phyloP scores from a whole-genome alignment of 352 stramenopile genomes.

The Pythium oligandrum region DNA sequence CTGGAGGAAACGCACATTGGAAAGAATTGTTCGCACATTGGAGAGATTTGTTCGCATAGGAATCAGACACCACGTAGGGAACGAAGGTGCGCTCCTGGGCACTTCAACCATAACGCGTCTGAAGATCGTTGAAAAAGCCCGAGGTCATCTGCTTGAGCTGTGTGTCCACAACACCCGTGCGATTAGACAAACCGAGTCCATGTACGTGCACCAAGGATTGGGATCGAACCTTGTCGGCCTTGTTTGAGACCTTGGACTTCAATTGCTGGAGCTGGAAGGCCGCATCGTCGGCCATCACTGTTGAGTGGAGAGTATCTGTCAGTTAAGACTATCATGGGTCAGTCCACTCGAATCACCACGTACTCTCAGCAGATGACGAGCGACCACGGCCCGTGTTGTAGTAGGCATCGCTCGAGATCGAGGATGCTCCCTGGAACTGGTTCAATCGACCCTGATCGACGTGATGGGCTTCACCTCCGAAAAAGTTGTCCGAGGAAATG shows the following conservation, averaged over 20 bases:
- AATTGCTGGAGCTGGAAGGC: conserved; percentile 83
- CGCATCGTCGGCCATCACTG: conserved; percentile 68
- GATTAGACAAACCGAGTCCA: not conserved
- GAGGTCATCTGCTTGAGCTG: conserved; percentile 89
- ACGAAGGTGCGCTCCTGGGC: no score
- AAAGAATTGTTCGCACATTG: no score
- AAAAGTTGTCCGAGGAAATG: conserved; percentile 90
- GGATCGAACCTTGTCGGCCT: conserved; percentile 61
- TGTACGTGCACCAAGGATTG: conserved; percentile 1
- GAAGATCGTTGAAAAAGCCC: conserved; percentile 84
- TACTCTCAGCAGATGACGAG: conserved; percentile 66
- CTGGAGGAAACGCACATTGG: not conserved
- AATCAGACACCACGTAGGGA: no score
- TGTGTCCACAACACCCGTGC: not conserved
- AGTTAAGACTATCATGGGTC: not conserved
- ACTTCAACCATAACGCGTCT: conserved; percentile 65
- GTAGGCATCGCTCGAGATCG: conserved; percentile 87
- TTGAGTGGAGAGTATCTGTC: not conserved
- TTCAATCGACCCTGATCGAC: conserved; percentile 62
- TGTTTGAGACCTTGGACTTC: conserved; percentile 79
- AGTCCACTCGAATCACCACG: conserved; percentile 3
- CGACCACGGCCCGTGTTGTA: conserved; percentile 61
- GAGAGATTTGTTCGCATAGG: no score
- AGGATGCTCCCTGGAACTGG: conserved; percentile 74
- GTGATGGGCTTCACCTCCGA: conserved; percentile 54